Evolutionary conservation across 768 basidiomycete species (phyloP), one percentile per base, ranked within the genome.

Genomic region (Clitopilus passeckerianus): DNA sequence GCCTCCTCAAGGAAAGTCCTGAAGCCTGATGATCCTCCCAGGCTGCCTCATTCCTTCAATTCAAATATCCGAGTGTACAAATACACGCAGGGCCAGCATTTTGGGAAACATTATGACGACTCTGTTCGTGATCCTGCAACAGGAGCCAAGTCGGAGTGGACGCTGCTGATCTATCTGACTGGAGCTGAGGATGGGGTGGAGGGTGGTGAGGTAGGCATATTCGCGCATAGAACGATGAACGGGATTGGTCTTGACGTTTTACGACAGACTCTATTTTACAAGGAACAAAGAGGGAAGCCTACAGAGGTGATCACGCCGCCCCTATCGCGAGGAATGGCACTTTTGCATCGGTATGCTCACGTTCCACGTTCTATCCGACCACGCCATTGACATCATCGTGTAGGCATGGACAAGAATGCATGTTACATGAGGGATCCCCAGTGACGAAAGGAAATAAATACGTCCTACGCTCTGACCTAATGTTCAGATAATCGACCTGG

Each of bases 41-140:
- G 80, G 57, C 62, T 71, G 15, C 79, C 84, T 0, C 80, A 85
- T 65, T 86, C 83, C 1, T 79, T 88, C 58, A 91, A 91, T 69
- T 80, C 86, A 1, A 90, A 91, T 66, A 90, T 91, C 33, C 76
- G 90, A 27, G 69, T 90, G 61, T 90, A 90, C 70, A 86, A 85
- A 63, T 91, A 90, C 67, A 76, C 77, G 2, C 72, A 81, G 23
- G 75, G 75, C 0, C 86, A 88, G 61, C 81, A 86, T 70, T 91
- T 91, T 70, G 87, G 87, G 79, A 76, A 84, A 14, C 90, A 91
- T 68, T 91, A 90, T 64, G 89, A 91, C 62, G 89, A 89, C 65
- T 83, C 84, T 18, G 83, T 88, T 24, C 76, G 77, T 7, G 87
- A 89, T 66, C 58, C 77, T 4, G 66, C 75, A 56, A 85, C 86